Evolutionary conservation across 169 alveolate genomes (phyloP), one percentile per base, ranked within the genome.

Genomic region (Miamiensis avidus): DNA sequence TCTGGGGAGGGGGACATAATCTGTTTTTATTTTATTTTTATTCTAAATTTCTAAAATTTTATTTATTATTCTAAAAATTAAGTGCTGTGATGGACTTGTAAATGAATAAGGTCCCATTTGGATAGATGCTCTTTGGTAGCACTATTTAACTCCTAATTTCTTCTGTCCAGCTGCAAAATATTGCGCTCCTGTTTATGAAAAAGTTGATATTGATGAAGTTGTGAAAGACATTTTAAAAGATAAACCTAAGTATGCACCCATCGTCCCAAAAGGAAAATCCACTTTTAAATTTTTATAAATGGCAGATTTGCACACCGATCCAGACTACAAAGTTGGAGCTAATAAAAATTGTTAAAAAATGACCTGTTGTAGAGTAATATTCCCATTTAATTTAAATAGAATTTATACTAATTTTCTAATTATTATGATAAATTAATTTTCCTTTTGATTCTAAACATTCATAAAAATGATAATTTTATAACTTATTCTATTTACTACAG

Each of bases 301-400:
- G 31, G 89, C 96, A 32, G 98, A 95, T 88, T 29, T 93, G 20
- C 98, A 95, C 83, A 73, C 88, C 29, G 98, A 95, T 82, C 69
- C 82, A n/a, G 78, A 89, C 6, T 95, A 93, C 81, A 72, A 78
- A 30, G 89, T 76, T 31, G 95, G 96, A 6, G 77, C 92, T 20
- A 75, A 69, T 30, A 78, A 89, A 15, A 49, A 85, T 26, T 95
- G 98, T 72, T 34, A 34, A 29, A 77, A 85, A 49, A 94, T 94
- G 0, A 34, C 91, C 29, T 95, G 98, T 87, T 95, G 98, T 82
- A 86, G 97, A 82, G 89, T 49, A 49, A 49, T 4, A 49, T 11
- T 11, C 4, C 20, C 4, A 49, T 11, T 49, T 11, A 49, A 49
- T 11, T 11, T 11, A 11, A 49, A 49, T 49, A 49, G 20, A 49